Base-by-base conservation (phyloP, 78 protist species). In the Dictyostelium capitatum region DNA sequence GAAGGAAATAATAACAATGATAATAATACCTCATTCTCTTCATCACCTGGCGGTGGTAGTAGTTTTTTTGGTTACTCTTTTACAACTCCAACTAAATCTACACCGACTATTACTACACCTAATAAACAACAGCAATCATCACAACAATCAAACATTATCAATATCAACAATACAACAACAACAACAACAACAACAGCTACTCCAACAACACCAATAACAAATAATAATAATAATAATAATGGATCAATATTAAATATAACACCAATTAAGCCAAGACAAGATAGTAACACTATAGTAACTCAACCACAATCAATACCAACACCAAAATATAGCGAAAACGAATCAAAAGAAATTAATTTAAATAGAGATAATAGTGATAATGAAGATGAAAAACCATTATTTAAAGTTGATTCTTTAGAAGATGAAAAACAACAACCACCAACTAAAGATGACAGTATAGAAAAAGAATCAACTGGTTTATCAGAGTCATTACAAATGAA, bases 51-150 rank as follows among this genome's bases (percentile, higher is more conserved):
- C 6, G 65, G 51, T 17, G 54, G 23, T 47, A 19, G 25, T 56
- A 41, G 89, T 28, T 80, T 80, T 54, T 80, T 80, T 80, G 89
- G 89, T 15, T 80, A 80, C n/a, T 80, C 89, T 41, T 80, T 80
- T 47, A 30, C 79, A 37, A 53, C 69, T 48, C 91, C 91, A 41
- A 72, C 80, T 23, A 59, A 59, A 23, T 25, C 25, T 4, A 59
- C 85, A 30, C 41, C 87, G 6, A 56, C 28, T 12, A 54, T 41
- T 54, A 20, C 83, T 4, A 6, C 83, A 53, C 15, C 54, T 43
- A 72, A n/a, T 43, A 48, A 20, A 67, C 32, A 20, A 30, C 32
- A 6, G 30, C 75, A 25, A 67, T 25, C 75, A 67, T 2, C 1
- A 67, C 48, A 20, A 59, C 11, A n/a, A 37, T 37, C 43, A 37